Evolutionary conservation across 306 rosid species (phyloP).

Genomic region (Vigna radiata): DNA sequence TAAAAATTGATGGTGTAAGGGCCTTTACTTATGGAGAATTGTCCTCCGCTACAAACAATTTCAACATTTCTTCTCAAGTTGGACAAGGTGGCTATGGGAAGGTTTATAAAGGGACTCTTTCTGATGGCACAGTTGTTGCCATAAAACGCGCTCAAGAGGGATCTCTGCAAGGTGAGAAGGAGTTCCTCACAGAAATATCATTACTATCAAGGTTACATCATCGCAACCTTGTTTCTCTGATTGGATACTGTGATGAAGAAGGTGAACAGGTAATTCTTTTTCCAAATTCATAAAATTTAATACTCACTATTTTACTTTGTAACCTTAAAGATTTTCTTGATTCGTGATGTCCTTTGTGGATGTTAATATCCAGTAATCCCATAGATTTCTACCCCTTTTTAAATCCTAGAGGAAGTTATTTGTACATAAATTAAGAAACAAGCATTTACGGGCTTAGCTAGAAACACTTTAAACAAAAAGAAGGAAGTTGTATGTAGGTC

Average conservation of each 20-base stretch:
- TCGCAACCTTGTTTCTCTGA: constrained; percentile 79
- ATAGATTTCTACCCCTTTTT: neutral
- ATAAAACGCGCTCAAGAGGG: constrained; percentile 90
- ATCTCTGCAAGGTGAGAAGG: constrained; percentile 84
- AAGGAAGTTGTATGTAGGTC: constrained; percentile 17
- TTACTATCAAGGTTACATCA: constrained; percentile 82
- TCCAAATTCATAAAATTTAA: constrained; percentile 20
- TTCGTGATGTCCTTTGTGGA: constrained; percentile 3
- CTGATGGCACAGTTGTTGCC: constrained; percentile 70
- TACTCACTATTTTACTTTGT: neutral
- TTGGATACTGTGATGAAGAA: constrained; percentile 86
- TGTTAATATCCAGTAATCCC: constrained; percentile 10
- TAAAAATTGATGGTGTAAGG: constrained; percentile 76
- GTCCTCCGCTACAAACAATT: constrained; percentile 70
- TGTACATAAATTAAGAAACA: neutral
- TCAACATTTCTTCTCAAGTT: constrained; percentile 63
- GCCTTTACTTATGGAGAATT: constrained; percentile 66
- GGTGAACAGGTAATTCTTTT: constrained; percentile 70
- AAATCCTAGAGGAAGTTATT: constrained; percentile 20
- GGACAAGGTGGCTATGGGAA: constrained; percentile 92
- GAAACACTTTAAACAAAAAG: neutral
- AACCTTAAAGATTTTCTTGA: constrained; percentile 3
- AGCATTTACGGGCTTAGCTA: neutral
- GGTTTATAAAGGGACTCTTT: constrained; percentile 75
- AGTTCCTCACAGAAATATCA: constrained; percentile 88